Percentiles rank a stretch among this genome's conserved stretches.
Conservation (phyloP, 345 rosid species). For the Gossypium anomalum region DNA sequence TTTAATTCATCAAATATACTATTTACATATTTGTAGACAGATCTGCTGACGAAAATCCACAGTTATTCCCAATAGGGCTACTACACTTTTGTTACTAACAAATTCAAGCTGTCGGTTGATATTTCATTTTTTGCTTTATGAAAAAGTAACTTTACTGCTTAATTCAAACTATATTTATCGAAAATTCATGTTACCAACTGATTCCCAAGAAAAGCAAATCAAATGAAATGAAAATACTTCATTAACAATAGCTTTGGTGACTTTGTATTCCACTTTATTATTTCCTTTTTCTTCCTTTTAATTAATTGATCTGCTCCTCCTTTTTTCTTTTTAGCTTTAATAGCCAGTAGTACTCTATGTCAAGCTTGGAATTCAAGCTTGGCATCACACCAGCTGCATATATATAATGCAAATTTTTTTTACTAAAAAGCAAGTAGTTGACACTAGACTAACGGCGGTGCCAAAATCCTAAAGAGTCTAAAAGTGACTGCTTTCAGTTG, state of each 20-base stretch:
- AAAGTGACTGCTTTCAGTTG: conserved; percentile 25
- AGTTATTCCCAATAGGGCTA: neutral
- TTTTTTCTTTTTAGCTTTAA: neutral
- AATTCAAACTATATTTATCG: neutral
- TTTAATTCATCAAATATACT: neutral
- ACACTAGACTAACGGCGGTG: conserved; percentile 6
- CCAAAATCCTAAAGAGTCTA: conserved; percentile 17
- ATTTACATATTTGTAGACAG: neutral
- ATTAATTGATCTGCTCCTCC: neutral
- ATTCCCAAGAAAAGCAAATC: neutral
- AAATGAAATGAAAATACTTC: neutral
- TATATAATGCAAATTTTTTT: no score
- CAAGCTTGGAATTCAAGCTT: conserved; percentile 35
- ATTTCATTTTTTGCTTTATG: conserved; percentile 13
- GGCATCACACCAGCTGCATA: conserved; percentile 20
- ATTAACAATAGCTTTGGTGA: neutral
- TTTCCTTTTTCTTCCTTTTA: conserved; percentile 10
- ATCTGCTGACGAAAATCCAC: neutral
- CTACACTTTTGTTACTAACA: neutral
- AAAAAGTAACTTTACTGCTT: conserved; percentile 23
- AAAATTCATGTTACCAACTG: neutral
- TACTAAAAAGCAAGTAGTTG: conserved; percentile 7
- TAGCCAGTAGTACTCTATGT: neutral
- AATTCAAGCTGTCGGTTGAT: conserved; percentile 19
- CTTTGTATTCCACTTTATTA: conserved; percentile 7